Base-by-base conservation (phyloP, 1,139 yeast genomes). In the Dujonia santamariae region DNA sequence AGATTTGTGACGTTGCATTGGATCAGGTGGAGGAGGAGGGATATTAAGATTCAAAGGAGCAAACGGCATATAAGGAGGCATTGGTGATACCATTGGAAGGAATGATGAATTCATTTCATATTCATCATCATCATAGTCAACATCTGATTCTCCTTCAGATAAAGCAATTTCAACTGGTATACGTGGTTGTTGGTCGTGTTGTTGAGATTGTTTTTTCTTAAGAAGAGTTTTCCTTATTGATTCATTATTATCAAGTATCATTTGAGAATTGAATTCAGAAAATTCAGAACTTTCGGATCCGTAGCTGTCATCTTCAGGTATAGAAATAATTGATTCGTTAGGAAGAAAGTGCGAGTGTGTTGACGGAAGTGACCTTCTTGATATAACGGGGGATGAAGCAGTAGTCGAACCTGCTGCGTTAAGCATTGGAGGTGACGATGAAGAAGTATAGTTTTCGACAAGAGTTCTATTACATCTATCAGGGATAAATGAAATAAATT, bases 401-500 rank as follows among this genome's bases (percentile, higher is more conserved):
- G 20, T 16, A 19, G 34, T 14, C 4, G 30, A 20, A 16, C 17
- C 16, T 6, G 22, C 21, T 11, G 11, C 7, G 22, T 19, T 15
- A 11, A n/a, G 12, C n/a, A 5, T 4, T 8, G 23, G 13, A 3
- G 31, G 31, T n/a, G 31, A 22, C 21, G n/a, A 19, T 3, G 34
- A 25, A 6, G 28, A 16, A 11, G 16, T 17, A 14, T 19, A n/a
- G 12, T 8, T 28, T 9, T 28, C 31, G 18, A 15, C 29, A 4
- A 20, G 25, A 5, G 62, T 53, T 41, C 47, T 52, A 28, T 65
- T 71, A 48, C 72, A 65, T 35, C 72, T 44, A 44, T 68, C 75
- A 33, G 53, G 59, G 23, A 50, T 54, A 40, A 68, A 67, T 9
- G 24, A n/a, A 11, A 33, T 19, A n/a, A 4, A 9, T 27, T 28